phyloP scores from a whole-genome alignment of 164 flowering plant species.

The Magnolia officinalis region DNA sequence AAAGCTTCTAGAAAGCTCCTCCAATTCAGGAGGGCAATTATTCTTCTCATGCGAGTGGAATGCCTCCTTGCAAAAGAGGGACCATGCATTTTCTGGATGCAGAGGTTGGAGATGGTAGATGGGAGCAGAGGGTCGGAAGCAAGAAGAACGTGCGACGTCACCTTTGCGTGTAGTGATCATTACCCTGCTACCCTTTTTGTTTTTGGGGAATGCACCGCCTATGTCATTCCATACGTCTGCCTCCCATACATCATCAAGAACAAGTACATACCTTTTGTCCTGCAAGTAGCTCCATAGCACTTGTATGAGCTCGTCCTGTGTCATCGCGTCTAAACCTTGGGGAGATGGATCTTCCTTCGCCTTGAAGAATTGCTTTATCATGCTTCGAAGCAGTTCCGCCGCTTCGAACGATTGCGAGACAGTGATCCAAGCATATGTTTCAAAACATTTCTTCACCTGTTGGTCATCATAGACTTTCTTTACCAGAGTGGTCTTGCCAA shows the following conservation, averaged over 20 bases:
- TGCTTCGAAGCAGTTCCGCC: neutral
- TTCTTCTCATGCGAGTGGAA: neutral
- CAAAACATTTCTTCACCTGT: conserved; percentile 7
- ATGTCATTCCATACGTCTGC: neutral
- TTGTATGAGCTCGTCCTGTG: neutral
- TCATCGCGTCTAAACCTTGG: conserved; percentile 4
- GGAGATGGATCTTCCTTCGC: neutral
- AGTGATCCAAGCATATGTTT: conserved; percentile 18
- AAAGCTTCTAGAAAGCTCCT: conserved; percentile 32
- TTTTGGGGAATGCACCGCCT: neutral
- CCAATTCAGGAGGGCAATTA: conserved; percentile 20
- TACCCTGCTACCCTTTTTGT: conserved; percentile 24
- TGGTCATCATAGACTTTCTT: conserved; percentile 10
- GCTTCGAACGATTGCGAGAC: conserved; percentile 3
- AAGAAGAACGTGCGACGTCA: conserved; percentile 23
- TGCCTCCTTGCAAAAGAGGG: conserved; percentile 4
- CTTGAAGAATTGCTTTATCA: conserved; percentile 1
- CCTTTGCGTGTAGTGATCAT: conserved; percentile 25
- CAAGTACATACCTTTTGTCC: conserved; percentile 24
- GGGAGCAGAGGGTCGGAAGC: conserved; percentile 9
- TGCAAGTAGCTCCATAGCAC: neutral
- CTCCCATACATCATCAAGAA: conserved; percentile 46
- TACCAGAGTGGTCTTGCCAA: conserved; percentile 20
- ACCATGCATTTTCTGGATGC: neutral
- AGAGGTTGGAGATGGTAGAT: neutral